Base-by-base conservation (phyloP, 2,329 filamentous ascomycete species). In the Hypoxylon sp. region DNA sequence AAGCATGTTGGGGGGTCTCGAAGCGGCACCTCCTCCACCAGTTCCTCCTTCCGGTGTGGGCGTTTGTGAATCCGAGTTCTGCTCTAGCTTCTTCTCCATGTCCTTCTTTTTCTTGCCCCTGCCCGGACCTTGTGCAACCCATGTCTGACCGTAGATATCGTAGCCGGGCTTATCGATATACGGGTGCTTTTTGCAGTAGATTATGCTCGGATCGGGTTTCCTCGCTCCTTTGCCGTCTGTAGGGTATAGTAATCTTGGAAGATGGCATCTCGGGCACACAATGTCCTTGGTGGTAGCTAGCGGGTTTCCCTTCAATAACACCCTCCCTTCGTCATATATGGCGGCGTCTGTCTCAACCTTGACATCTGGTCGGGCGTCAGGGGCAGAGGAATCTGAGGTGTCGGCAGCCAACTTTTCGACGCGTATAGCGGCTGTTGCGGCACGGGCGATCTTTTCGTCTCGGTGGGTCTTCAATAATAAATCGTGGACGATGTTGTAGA, bases 141-240 rank as follows among this genome's bases (percentile, higher is more conserved):
- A 94, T 29, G 91, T 92, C 80, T 94, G 93, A 55, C 91, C 92
- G 79, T 94, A 94, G 71, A 94, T 93, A 79, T 95, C 92, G 81
- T 90, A 92, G 67, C 91, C 91, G 1, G 89, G 85, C 77, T 92
- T 90, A 73, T 92, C 88, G 67, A 93, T 92, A 83, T 91, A 94
- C 0, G 92, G 92, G 67, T 91, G 89, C 71, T 90, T 90, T 80
- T 92, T 93, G 85, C 92, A 95, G 84, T 94, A 94, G 72, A 91
- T 88, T 72, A 90, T 83, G 71, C 86, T 84, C 0, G 91, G 91
- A 64, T 91, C 88, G 47, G 90, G 90, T 76, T 88, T 89, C 75
- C 82, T 82, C 11, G 90, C 86, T 50, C 91, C 90, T 74, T 88
- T 90, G 73, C 91, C 91, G 75, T 91, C 90, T 73, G 89, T 91